Evolutionary conservation across 192 early-diverging fungal species (phyloP), one percentile per base, ranked within the genome.

Genomic region (Oehlia diaphana): DNA sequence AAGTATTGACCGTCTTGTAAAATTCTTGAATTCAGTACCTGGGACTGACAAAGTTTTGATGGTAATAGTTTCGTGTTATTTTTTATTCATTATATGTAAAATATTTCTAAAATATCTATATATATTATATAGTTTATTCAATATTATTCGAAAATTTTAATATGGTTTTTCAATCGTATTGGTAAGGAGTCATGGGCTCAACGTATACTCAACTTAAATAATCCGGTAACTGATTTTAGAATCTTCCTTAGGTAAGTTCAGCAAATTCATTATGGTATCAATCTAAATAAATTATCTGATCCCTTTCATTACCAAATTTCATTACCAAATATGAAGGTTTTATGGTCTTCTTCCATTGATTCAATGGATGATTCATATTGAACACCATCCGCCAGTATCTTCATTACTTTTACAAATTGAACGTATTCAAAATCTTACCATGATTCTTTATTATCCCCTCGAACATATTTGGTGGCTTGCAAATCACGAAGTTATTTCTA

Each of bases 381-480:
- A 99, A 84, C 88, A 88, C 78, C 84, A 91, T 83, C 92, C 93
- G 61, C 86, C 94, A 12, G 83, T 91, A 50, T 90, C 92, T 2
- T 84, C 86, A 14, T 74, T 88, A 4, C 84, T 93, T 42, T 86
- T 93, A 26, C 80, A 89, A 72, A 84, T 98, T 5, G 92, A 92
- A 82, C 93, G 97, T 28, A 80, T 94, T n/a, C 95, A 97, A 85
- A 99, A 99, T 79, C 83, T 95, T 68, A 85, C 87, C 74, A 94
- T 95, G 67, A 79, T 96, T 49, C 83, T 89, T 82, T 99, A 99
- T 88, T 99, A 99, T 79, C 97, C 97, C 33, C 89, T 99, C 39
- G 97, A 99, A 82, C 97, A 99, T 83, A 87, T 91, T 49, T 99
- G 96, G 89, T 99, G 95, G 95, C 88, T 99, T 69, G 95, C 90